Evolutionary conservation across 1,284 basidiomycete species (phyloP).

Genomic region (Moniliella sp.): DNA sequence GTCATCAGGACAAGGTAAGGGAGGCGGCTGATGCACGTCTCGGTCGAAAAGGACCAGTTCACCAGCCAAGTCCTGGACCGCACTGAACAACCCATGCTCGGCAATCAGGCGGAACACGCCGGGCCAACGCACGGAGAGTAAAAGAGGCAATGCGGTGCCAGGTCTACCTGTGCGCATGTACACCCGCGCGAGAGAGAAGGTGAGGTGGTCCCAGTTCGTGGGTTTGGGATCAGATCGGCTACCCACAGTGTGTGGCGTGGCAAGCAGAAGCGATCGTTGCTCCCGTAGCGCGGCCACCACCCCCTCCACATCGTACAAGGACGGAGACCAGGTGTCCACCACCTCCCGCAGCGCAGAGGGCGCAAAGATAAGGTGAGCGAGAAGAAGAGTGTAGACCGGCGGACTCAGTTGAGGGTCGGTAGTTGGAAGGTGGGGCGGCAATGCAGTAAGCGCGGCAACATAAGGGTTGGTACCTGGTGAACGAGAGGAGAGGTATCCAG

Average conservation of each 20-base stretch:
- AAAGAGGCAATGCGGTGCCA: conserved; percentile 75
- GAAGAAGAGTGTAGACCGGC: conserved; percentile 80
- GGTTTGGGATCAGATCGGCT: neutral
- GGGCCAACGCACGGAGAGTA: conserved; percentile 59
- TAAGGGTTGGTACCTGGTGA: no score
- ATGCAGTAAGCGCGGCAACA: no score
- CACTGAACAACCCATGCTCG: conserved; percentile 80
- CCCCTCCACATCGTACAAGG: conserved; percentile 66
- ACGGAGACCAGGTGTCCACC: conserved; percentile 66
- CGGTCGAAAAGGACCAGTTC: conserved; percentile 82
- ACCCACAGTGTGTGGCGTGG: neutral
- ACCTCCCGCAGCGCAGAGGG: conserved; percentile 54
- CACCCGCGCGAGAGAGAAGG: no score
- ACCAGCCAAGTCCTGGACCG: conserved; percentile 75
- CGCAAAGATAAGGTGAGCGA: conserved; percentile 61
- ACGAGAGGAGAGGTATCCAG: no score
- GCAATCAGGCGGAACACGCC: conserved; percentile 85
- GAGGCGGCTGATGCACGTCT: no score
- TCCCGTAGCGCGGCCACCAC: conserved; percentile 55
- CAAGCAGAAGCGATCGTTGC: conserved; percentile 1
- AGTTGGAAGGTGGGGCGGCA: conserved; percentile 73
- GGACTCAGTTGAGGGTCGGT: conserved; percentile 56
- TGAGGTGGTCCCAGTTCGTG: no score
- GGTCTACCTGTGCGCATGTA: no score
- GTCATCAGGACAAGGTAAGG: no score